Evolutionary conservation across 1,284 basidiomycete species (phyloP).

Genomic region (Ustilago xerochloae): DNA sequence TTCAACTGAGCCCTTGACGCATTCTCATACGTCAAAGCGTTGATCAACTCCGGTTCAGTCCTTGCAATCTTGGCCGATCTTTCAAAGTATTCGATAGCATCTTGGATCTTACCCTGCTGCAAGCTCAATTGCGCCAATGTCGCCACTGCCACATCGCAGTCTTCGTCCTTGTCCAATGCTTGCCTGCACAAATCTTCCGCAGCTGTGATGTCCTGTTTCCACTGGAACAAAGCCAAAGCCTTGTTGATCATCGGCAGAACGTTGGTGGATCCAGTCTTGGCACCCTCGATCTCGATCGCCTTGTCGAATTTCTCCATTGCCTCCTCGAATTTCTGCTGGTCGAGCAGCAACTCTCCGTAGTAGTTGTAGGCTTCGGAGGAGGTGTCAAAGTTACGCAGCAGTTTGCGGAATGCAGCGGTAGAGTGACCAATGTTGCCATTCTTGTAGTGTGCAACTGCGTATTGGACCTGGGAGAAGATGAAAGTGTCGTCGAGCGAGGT

Average conservation of each 20-base stretch:
- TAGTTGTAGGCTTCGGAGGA: conserved; percentile 68
- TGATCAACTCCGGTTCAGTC: conserved; percentile 88
- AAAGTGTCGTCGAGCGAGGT: conserved; percentile 83
- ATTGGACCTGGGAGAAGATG: conserved; percentile 95
- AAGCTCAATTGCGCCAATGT: conserved; percentile 92
- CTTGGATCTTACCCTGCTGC: conserved; percentile 89
- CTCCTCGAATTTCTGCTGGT: conserved; percentile 89
- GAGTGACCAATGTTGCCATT: conserved; percentile 79
- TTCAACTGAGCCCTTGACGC: conserved; percentile 62
- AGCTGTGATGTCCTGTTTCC: conserved; percentile 86
- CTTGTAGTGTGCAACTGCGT: conserved; percentile 98
- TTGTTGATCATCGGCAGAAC: conserved; percentile 89
- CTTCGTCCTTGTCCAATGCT: conserved; percentile 83
- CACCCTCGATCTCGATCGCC: conserved; percentile 87
- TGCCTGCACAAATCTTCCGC: conserved; percentile 88
- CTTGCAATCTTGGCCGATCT: conserved; percentile 85
- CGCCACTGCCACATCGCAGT: conserved; percentile 95
- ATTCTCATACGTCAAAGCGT: conserved; percentile 87
- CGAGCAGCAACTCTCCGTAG: conserved; percentile 93
- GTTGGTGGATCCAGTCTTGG: conserved; percentile 49
- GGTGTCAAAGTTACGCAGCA: conserved; percentile 59
- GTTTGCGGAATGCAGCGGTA: conserved; percentile 84
- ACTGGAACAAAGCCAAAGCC: conserved; percentile 93
- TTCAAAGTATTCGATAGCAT: conserved; percentile 88
- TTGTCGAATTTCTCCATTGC: conserved; percentile 95